Evolutionary conservation across 768 basidiomycete genomes (phyloP).

Genomic region (Strobilomyces confusus): DNA sequence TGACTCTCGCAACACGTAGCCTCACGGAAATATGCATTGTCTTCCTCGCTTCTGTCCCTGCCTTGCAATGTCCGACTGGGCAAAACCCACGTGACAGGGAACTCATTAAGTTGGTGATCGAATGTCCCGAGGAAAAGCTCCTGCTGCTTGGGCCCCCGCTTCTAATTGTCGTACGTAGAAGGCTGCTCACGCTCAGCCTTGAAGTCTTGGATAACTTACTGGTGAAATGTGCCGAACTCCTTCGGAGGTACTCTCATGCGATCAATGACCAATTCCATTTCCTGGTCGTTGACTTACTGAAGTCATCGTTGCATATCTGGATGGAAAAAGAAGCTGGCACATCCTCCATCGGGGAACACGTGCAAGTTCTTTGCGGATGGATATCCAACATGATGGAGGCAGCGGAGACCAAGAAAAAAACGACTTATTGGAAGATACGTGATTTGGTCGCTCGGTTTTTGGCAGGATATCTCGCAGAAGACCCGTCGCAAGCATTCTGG

Average conservation of each 20-base stretch:
- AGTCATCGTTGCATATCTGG: constrained; percentile 65
- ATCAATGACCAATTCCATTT: constrained; percentile 50
- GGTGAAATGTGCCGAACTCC: constrained; percentile 48
- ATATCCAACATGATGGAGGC: constrained; percentile 43
- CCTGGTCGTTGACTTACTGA: constrained; percentile 57
- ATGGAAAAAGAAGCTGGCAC: constrained; percentile 27
- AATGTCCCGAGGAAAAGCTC: constrained; percentile 52
- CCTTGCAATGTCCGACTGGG: constrained; percentile 54
- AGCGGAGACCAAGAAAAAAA: constrained; percentile 32
- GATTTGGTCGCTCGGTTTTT: constrained; percentile 63
- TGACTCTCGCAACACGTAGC: constrained; percentile 29
- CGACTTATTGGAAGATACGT: constrained; percentile 65
- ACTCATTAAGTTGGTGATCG: constrained; percentile 49
- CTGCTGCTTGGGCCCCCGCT: constrained; percentile 54
- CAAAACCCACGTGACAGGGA: constrained; percentile 62
- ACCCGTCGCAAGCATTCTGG: constrained; percentile 56
- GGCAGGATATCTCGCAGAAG: constrained; percentile 55
- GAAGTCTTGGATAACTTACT: constrained; percentile 53
- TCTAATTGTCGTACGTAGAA: constrained; percentile 50
- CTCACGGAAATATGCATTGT: constrained; percentile 52
- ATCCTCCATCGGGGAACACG: constrained; percentile 39
- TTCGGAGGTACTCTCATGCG: constrained; percentile 51
- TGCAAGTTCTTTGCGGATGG: constrained; percentile 51
- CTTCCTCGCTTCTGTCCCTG: constrained; percentile 60
- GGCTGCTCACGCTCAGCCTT: constrained; percentile 49